Evolutionary conservation across 2,329 filamentous ascomycete genomes (phyloP).

Genomic region (Colletotrichum karsti): DNA sequence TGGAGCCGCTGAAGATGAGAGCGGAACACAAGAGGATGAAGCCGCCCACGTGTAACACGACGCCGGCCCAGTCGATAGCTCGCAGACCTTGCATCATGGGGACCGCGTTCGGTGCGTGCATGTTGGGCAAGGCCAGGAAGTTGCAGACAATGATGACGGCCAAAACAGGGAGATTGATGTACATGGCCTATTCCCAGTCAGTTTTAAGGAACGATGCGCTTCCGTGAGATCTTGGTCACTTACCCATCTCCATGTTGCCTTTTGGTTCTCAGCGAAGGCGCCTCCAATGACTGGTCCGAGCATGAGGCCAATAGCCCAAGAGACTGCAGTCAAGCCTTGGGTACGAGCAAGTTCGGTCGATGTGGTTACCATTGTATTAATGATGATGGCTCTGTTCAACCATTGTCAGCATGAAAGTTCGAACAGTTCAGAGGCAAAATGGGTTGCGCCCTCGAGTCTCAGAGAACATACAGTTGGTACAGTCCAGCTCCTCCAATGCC

Average conservation of each 20-base stretch:
- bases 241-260: conserved; percentile 51
- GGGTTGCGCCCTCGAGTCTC: neutral
- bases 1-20: conserved; percentile 58
- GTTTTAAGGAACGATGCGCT: no score
- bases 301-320: conserved; percentile 34
- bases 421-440: neutral
- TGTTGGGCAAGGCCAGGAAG: conserved; percentile 52
- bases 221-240: neutral
- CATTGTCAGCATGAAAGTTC: neutral
- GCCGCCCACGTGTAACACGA: conserved; percentile 36
- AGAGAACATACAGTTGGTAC: conserved; percentile 39
- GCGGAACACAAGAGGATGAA: conserved; percentile 54
- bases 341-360: conserved; percentile 33
- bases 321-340: conserved; percentile 37
- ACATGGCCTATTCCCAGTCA: conserved; percentile 52
- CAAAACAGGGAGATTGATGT: conserved; percentile 58
- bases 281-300: conserved; percentile 36
- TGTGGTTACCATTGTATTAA: conserved; percentile 34
- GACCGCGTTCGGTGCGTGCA: conserved; percentile 32
- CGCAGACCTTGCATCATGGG: conserved; percentile 30
- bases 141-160: conserved; percentile 49
- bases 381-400: conserved; percentile 11
- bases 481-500: conserved; percentile 39
- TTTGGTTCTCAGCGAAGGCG: conserved; percentile 41
- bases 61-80: conserved; percentile 41